Evolutionary conservation across 1,284 basidiomycete genomes (phyloP), one percentile per base, ranked within the genome.

Genomic region (Polyporus tsugae): DNA sequence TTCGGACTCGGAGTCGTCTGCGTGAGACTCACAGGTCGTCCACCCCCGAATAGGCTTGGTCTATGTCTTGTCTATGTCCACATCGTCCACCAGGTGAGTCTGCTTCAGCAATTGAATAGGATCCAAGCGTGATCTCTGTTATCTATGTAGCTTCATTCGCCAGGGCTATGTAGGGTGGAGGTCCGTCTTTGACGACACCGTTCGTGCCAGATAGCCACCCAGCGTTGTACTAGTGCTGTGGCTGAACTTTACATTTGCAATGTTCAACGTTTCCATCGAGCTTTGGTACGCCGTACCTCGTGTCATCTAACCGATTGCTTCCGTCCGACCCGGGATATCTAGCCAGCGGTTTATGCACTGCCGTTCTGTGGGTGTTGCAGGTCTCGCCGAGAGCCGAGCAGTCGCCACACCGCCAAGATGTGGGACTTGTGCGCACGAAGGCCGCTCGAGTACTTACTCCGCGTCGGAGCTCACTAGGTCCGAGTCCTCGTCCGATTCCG

Each of bases 271-370:
- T 10, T 49, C 4, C 22, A 3, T 13, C 2, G 11, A 10, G 46
- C 2, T 11, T 25, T 22, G 5, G 46, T 4, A 49, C 1, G 10
- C 22, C 22, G n/a, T n/a, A 22, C 19, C 3, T 46, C n/a, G n/a
- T 46, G 10, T 0, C 10, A 2, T 22, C n/a, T n/a, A 0, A 22
- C n/a, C 4, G 10, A 4, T n/a, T n/a, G n/a, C 1, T 22, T n/a
- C 22, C 25, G 25, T 25, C 46, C 22, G 2, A 49, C 10, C 10
- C 46, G 22, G 22, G 22, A 49, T 49, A 49, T 49, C 46, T 10
- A 10, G 7, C 22, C 22, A 10, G 25, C 46, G 22, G 9, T 4
- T n/a, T 11, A 2, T 49, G 22, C 10, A 25, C 22, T 10, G 46
- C 46, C 46, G n/a, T 22, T 11, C 22, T 49, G 46, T 49, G 25